Percentiles rank a stretch among this genome's conserved stretches.
Evolutionary conservation across 2,329 filamentous ascomycete genomes (phyloP).

Genomic region (Cladobotryum protrusum): DNA sequence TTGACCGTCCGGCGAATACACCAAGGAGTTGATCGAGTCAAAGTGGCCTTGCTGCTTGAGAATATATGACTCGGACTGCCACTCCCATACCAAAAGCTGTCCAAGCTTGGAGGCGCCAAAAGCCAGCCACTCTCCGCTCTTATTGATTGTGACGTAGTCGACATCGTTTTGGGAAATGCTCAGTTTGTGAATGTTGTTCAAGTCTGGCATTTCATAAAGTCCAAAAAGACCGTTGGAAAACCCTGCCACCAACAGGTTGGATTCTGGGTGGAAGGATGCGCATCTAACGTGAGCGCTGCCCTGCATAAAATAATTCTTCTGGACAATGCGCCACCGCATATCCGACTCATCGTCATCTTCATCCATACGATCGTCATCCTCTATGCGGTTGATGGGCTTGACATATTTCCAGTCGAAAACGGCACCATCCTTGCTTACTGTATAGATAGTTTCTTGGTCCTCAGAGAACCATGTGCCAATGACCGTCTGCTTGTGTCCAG

Average conservation of each 20-base stretch:
- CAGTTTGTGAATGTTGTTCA: conserved; percentile 85
- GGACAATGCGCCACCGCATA: conserved; percentile 83
- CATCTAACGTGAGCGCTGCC: conserved; percentile 81
- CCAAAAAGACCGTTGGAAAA: conserved; percentile 94
- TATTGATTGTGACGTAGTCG: conserved; percentile 90
- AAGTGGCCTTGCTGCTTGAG: conserved; percentile 97
- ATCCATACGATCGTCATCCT: conserved; percentile 54
- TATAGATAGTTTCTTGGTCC: conserved; percentile 93
- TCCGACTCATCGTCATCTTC: conserved; percentile 56
- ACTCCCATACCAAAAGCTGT: conserved; percentile 97
- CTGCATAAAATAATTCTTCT: conserved; percentile 91
- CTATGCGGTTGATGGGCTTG: conserved; percentile 48
- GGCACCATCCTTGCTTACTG: conserved; percentile 94
- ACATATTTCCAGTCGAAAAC: conserved; percentile 90
- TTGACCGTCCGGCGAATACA: conserved; percentile 90
- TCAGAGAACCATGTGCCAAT: conserved; percentile 95
- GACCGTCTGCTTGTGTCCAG: conserved; percentile 85
- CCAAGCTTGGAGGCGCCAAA: conserved; percentile 94
- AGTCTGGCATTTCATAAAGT: conserved; percentile 91
- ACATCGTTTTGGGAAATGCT: conserved; percentile 97
- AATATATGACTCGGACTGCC: conserved; percentile 98
- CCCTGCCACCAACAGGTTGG: conserved; percentile 89
- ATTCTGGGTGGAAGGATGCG: conserved; percentile 78
- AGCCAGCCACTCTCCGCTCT: conserved; percentile 91
- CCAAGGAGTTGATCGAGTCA: conserved; percentile 87